These are phyloP conservation scores for Ceratobasidium sp. DNA, from an alignment of 1,284 basidiomycete genomes.

Conservation along the genomic window DNA sequence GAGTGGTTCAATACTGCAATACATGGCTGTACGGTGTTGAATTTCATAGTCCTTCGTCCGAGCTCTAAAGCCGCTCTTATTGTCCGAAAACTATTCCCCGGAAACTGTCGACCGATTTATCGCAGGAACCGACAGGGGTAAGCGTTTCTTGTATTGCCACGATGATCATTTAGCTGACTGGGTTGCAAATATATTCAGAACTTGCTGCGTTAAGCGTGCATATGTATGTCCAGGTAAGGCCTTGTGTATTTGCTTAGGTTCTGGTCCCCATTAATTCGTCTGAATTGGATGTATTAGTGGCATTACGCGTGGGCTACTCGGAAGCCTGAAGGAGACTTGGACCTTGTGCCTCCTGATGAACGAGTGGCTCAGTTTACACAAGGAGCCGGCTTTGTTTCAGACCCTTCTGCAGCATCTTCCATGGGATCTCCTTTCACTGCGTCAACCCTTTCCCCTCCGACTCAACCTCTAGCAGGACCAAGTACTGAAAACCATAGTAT, in stretches of 20 bases:
- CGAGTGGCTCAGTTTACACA: neutral
- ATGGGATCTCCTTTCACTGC: neutral
- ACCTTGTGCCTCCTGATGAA: conserved; percentile 5
- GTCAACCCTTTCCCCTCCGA: neutral
- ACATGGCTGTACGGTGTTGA: neutral
- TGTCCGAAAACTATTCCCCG: conserved; percentile 12
- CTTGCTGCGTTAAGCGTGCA: conserved; percentile 3
- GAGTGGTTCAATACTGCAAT: neutral
- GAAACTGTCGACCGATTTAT: conserved; percentile 37
- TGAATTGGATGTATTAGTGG: conserved; percentile 15
- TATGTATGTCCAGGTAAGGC: conserved; percentile 33
- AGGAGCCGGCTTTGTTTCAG: neutral
- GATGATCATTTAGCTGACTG: neutral
- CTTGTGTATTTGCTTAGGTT: neutral
- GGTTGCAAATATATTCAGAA: neutral
- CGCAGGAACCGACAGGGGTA: conserved; percentile 31
- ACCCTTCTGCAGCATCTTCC: neutral
- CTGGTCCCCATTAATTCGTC: neutral
- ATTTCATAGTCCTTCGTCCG: conserved; percentile 19
- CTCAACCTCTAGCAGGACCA: neutral
- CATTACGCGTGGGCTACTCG: conserved; percentile 43
- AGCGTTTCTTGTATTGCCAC: neutral
- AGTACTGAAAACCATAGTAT: neutral
- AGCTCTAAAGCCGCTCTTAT: conserved; percentile 38
- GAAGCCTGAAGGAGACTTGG: conserved; percentile 14